Evolutionary conservation across 495 filamentous ascomycete species (phyloP).

Genomic region (Lophiotrema nucula): DNA sequence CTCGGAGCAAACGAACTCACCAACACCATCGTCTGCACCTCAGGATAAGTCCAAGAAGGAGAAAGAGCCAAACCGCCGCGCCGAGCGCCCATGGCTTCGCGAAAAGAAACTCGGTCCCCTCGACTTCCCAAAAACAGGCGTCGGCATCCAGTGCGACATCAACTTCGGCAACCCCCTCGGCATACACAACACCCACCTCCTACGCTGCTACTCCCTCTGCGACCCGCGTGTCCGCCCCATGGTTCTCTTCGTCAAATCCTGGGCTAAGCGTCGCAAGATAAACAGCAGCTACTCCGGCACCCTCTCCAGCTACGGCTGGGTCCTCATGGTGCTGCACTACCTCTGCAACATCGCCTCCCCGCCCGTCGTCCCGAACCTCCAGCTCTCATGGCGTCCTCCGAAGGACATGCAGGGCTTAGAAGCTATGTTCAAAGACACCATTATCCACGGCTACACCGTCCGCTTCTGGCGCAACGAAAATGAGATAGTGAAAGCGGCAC

Average conservation of each 20-base stretch:
- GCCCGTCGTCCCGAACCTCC: conserved; percentile 77
- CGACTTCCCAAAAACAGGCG: conserved; percentile 66
- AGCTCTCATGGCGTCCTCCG: conserved; percentile 45
- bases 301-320: conserved; percentile 81
- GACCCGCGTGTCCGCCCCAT: conserved; percentile 71
- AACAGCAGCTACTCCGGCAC: conserved; percentile 80
- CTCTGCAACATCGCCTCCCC: conserved; percentile 74
- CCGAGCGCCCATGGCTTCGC: conserved; percentile 45
- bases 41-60: conserved; percentile 4
- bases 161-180: conserved; percentile 79
- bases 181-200: conserved; percentile 72
- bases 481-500: conserved; percentile 56
- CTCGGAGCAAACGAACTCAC: not conserved
- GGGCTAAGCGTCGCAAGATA: conserved; percentile 77
- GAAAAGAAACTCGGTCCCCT: conserved; percentile 56
- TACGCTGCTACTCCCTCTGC: conserved; percentile 72
- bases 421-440: conserved; percentile 32
- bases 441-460: conserved; percentile 58
- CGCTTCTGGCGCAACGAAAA: conserved; percentile 68
- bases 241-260: conserved; percentile 77
- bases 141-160: conserved; percentile 79
- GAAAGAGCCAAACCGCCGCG: not conserved
- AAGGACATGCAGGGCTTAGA: conserved; percentile 37
- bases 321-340: conserved; percentile 91
- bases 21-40: not conserved